phyloP scores from a whole-genome alignment of 345 rosid species.

The Eucalyptus brandiana region DNA sequence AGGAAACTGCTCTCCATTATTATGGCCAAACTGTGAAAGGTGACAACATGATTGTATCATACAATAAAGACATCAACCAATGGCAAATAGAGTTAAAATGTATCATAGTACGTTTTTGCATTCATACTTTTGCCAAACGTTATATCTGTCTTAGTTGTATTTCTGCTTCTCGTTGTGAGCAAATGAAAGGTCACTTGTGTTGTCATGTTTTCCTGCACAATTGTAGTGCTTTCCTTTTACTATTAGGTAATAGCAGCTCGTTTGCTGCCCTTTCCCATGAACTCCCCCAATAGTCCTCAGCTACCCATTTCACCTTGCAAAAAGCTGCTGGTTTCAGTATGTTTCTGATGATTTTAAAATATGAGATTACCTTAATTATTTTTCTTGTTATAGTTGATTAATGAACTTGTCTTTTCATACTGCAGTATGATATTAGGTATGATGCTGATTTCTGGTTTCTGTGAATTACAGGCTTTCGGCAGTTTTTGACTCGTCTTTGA shows the following conservation, averaged over 20 bases:
- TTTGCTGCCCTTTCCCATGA: neutral
- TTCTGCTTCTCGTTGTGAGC: neutral
- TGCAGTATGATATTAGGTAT: neutral
- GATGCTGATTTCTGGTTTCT: neutral
- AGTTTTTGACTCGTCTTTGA: neutral
- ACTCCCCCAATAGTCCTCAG: neutral
- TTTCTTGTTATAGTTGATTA: neutral
- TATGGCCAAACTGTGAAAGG: neutral
- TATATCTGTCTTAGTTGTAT: neutral
- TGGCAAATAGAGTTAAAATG: neutral
- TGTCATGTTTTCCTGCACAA: neutral
- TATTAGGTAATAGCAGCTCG: neutral
- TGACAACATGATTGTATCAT: neutral
- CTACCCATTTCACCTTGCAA: neutral
- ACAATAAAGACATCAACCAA: neutral
- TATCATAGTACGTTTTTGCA: neutral
- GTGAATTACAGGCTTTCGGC: neutral
- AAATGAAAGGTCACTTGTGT: neutral
- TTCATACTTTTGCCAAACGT: neutral
- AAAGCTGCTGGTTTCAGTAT: neutral
- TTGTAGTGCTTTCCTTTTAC: neutral
- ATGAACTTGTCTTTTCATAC: neutral
- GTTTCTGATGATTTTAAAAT: neutral
- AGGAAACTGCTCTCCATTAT: neutral
- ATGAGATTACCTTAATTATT: neutral